Conservation (phyloP, 139 green algal genomes). For the Desmodesmus armatus region DNA sequence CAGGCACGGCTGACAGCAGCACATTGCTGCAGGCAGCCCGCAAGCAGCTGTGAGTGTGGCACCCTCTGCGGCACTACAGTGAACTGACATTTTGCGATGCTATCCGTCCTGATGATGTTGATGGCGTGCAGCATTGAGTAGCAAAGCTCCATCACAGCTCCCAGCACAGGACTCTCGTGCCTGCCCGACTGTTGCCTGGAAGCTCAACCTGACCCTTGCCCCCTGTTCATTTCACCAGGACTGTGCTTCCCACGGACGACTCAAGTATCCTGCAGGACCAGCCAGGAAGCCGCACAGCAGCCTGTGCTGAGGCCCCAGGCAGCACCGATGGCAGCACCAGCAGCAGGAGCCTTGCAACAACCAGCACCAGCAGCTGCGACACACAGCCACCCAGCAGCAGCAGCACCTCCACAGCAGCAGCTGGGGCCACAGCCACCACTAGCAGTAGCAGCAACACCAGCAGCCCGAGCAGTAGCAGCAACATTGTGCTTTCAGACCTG, state of each 20-base stretch:
- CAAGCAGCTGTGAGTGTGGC: too few relatives aligned
- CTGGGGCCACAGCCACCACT: background rate
- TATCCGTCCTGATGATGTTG: too few relatives aligned
- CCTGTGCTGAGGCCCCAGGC: background rate
- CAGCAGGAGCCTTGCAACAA: background rate
- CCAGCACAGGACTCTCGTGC: too few relatives aligned
- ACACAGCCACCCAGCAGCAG: background rate
- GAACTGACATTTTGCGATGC: too few relatives aligned
- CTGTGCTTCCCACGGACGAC: too few relatives aligned
- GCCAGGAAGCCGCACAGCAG: conserved; percentile 8
- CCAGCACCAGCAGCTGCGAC: background rate
- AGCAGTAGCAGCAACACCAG: conserved; percentile 10
- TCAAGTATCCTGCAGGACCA: too few relatives aligned
- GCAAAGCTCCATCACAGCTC: background rate
- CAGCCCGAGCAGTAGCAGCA: background rate
- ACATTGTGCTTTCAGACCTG: conserved; percentile 62
- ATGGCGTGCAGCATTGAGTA: background rate
- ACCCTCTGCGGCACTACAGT: too few relatives aligned
- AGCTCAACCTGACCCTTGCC: too few relatives aligned
- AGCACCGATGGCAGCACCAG: background rate
- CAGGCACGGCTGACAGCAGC: background rate
- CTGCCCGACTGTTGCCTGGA: too few relatives aligned
- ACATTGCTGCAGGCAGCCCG: background rate
- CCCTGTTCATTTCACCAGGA: too few relatives aligned
- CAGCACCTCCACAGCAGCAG: background rate